Evolutionary conservation across 345 rosid species (phyloP).

Genomic region (Eucalyptus sp.): DNA sequence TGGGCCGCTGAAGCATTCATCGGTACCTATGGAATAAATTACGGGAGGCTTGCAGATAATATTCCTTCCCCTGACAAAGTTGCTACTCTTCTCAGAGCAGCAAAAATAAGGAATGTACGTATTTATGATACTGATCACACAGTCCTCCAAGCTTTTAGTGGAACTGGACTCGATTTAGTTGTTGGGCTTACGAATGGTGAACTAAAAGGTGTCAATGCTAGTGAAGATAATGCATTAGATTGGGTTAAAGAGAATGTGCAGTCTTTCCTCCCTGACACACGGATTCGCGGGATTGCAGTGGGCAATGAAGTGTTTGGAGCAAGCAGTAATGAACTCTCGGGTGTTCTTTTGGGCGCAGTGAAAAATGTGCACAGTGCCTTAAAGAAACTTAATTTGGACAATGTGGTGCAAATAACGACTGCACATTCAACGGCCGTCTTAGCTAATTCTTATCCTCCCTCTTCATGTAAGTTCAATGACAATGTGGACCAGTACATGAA

Average conservation of each 20-base stretch:
- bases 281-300: constrained; percentile 75
- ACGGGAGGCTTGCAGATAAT: constrained; percentile 91
- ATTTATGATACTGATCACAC: constrained; percentile 80
- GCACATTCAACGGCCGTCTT: constrained; percentile 96
- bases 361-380: constrained; percentile 68
- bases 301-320: constrained; percentile 92
- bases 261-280: constrained; percentile 72
- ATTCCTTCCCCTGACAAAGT: constrained; percentile 90
- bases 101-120: constrained; percentile 81
- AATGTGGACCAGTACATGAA: constrained; percentile 71
- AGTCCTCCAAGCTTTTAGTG: constrained; percentile 85
- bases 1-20: constrained; percentile 42
- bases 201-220: constrained; percentile 61
- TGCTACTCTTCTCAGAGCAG: constrained; percentile 57
- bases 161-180: constrained; percentile 77
- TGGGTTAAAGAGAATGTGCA: constrained; percentile 91
- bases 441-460: constrained; percentile 77
- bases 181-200: constrained; percentile 73
- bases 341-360: constrained; percentile 62
- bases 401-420: constrained; percentile 71
- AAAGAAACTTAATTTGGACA: constrained; percentile 38
- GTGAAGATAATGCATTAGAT: constrained; percentile 54
- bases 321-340: constrained; percentile 39
- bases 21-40: constrained; percentile 93
- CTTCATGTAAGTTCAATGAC: constrained; percentile 67